Evolutionary conservation across 352 stramenopile species (phyloP).

Genomic region (Globisporangium barbulae): DNA sequence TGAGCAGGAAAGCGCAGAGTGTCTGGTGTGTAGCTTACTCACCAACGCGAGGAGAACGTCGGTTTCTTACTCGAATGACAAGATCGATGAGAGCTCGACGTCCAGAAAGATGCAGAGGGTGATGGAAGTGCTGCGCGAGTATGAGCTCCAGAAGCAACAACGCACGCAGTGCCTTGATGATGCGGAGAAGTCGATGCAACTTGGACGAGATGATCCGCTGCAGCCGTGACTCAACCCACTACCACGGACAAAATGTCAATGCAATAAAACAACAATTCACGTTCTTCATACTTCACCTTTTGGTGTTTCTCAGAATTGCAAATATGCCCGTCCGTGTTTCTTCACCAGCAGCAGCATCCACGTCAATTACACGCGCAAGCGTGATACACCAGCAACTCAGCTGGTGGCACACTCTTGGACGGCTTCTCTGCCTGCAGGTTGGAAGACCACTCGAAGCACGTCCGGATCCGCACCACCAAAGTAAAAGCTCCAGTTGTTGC

Average conservation of each 20-base stretch:
- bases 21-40: constrained; percentile 13
- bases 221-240: neutral
- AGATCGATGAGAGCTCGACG: neutral
- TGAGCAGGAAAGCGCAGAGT: neutral
- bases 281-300: neutral
- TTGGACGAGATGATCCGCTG: neutral
- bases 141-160: constrained; percentile 7
- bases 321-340: neutral
- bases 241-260: neutral
- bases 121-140: constrained; percentile 10
- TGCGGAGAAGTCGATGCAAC: neutral
- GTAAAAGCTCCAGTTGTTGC: constrained; percentile 38
- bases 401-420: constrained; percentile 70
- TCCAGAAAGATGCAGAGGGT: constrained; percentile 9
- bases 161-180: neutral
- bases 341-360: neutral
- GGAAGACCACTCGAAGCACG: constrained; percentile 69
- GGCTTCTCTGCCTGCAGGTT: constrained; percentile 47
- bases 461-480: constrained; percentile 44
- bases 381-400: constrained; percentile 18
- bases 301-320: neutral
- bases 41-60: constrained; percentile 8
- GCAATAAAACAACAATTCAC: neutral
- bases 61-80: neutral
- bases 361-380: neutral